Evolutionary conservation across 2,329 filamentous ascomycete genomes (phyloP).

Genomic region (Exophiala sp.): DNA sequence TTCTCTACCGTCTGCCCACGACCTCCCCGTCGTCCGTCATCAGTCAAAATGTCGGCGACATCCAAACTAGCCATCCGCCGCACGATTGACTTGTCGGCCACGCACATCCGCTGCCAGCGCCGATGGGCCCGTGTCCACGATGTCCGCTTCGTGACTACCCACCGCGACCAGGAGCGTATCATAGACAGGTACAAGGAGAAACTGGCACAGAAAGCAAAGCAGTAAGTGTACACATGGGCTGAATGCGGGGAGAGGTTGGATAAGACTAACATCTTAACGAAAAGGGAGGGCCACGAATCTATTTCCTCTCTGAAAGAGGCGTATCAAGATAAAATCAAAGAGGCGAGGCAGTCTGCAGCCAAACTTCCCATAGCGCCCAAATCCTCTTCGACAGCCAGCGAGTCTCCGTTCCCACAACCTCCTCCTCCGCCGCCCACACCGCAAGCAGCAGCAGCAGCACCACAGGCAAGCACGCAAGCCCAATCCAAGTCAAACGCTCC

Average conservation of each 20-base stretch:
- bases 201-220: conserved; percentile 74
- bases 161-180: conserved; percentile 63
- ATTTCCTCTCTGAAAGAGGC: conserved; percentile 64
- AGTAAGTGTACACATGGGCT: conserved; percentile 42
- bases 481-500: conserved; percentile 38
- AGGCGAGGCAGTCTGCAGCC: conserved; percentile 63
- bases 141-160: conserved; percentile 82
- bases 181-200: conserved; percentile 85
- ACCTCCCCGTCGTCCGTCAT: neutral
- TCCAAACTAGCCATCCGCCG: conserved; percentile 6
- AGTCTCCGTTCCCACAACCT: conserved; percentile 27
- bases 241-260: neutral
- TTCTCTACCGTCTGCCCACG: neutral
- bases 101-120: conserved; percentile 52
- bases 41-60: conserved; percentile 7
- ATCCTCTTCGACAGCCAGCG: conserved; percentile 37
- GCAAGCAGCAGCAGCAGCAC: conserved; percentile 37
- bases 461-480: conserved; percentile 39
- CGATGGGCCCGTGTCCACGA: conserved; percentile 92
- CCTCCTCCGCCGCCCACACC: conserved; percentile 37
- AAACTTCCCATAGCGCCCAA: conserved; percentile 31
- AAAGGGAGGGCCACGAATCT: conserved; percentile 62
- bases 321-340: conserved; percentile 78
- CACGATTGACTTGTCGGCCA: neutral
- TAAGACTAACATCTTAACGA: conserved; percentile 29